These are phyloP conservation scores for Rubus parviflorus DNA, from an alignment of 306 rosid species.

Conservation along the genomic window DNA sequence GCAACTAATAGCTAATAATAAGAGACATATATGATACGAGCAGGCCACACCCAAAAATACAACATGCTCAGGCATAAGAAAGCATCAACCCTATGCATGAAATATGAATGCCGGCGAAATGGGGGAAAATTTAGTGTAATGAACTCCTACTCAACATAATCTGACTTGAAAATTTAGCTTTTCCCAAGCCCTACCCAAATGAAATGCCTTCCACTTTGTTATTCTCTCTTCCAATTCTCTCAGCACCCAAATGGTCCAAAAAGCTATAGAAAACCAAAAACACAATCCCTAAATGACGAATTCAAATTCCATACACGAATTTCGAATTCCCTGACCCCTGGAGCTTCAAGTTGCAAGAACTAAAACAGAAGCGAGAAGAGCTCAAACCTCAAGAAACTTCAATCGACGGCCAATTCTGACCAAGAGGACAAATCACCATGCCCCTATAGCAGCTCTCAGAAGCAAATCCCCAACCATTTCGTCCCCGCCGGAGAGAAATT, in stretches of 20 bases:
- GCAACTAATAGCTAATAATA: background rate
- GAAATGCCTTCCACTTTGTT: slow-evolving; percentile 14
- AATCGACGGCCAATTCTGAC: slow-evolving; percentile 31
- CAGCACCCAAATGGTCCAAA: slow-evolving; percentile 19
- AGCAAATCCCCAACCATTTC: background rate
- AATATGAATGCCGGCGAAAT: too few relatives aligned
- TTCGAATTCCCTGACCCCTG: slow-evolving; percentile 5
- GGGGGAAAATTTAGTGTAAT: background rate
- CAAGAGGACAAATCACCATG: slow-evolving; percentile 24
- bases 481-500: background rate
- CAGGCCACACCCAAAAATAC: background rate
- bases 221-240: background rate
- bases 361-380: background rate
- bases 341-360: slow-evolving; percentile 17
- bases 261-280: slow-evolving; percentile 23
- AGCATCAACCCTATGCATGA: too few relatives aligned
- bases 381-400: slow-evolving; percentile 41
- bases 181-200: slow-evolving; percentile 21
- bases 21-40: background rate
- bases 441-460: background rate
- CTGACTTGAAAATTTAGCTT: slow-evolving; percentile 10
- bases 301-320: slow-evolving; percentile 34
- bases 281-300: slow-evolving; percentile 29
- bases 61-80: background rate
- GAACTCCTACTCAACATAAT: slow-evolving; percentile 4